Percentiles rank a stretch among this genome's conserved stretches.
Evolutionary conservation across 352 stramenopile species (phyloP).

Genomic region (Globisporangium nunn): DNA sequence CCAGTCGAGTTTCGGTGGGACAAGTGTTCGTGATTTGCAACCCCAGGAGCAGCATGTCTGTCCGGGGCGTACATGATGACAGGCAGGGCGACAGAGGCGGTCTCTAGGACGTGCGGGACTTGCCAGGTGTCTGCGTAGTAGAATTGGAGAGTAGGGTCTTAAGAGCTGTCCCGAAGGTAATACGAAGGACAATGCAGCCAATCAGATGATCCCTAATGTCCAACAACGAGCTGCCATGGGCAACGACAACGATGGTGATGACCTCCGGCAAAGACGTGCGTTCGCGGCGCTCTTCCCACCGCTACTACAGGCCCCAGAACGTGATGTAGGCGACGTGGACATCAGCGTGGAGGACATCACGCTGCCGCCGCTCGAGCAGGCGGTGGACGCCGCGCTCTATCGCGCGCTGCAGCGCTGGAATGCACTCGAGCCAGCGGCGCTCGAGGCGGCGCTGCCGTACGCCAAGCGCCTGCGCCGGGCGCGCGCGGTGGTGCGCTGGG

Average conservation of each 20-base stretch:
- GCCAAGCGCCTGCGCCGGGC: slow-evolving; percentile 52
- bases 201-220: no score
- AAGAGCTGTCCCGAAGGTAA: no score
- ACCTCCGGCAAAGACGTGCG: background rate
- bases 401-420: slow-evolving; percentile 60
- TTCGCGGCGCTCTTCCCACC: slow-evolving; percentile 46
- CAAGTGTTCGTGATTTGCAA: no score
- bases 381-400: slow-evolving; percentile 50
- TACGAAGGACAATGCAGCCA: no score
- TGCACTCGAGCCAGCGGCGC: slow-evolving; percentile 30
- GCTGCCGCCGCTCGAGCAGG: slow-evolving; percentile 43
- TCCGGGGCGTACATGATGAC: no score
- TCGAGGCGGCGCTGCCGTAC: slow-evolving; percentile 47
- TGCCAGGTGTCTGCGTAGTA: no score
- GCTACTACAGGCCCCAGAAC: slow-evolving; percentile 15
- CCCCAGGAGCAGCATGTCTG: no score
- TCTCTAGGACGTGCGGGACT: no score
- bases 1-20: no score
- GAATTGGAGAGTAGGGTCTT: no score
- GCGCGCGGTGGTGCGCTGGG: slow-evolving; percentile 39
- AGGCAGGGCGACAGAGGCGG: no score
- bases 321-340: slow-evolving; percentile 25
- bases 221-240: background rate
- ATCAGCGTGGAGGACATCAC: slow-evolving; percentile 43
- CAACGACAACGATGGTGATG: background rate